These are phyloP conservation scores for Sporobolomyces pararoseus DNA, from an alignment of 768 basidiomycete species.

Conservation along the genomic window DNA sequence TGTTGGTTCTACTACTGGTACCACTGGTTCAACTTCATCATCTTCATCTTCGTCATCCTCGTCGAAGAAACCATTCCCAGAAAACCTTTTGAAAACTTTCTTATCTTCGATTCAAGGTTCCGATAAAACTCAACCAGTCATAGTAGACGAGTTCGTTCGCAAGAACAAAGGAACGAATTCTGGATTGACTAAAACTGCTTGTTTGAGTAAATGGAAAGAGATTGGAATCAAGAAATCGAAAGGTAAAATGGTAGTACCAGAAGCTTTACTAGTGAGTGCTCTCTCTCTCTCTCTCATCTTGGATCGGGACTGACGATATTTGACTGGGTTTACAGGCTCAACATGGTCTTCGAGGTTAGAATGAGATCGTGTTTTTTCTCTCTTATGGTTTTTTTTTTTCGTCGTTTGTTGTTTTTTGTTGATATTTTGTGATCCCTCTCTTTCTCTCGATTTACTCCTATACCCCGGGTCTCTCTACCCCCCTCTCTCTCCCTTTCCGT, in stretches of 20 bases:
- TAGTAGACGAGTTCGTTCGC: conserved; percentile 13
- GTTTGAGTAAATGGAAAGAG: conserved; percentile 11
- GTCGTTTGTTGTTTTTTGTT: background rate
- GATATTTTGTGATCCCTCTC: conserved; percentile 1
- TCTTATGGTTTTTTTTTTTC: too few species aligned
- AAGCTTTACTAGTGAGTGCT: conserved; percentile 11
- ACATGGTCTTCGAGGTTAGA: background rate
- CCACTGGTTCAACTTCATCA: background rate
- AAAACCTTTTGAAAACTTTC: background rate
- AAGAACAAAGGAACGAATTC: background rate
- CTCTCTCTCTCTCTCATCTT: background rate
- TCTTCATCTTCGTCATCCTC: background rate
- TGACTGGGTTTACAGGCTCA: background rate
- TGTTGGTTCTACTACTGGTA: too few species aligned
- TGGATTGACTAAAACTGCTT: conserved; percentile 2
- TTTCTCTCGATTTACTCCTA: background rate
- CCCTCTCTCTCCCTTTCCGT: too few species aligned
- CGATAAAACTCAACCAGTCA: background rate
- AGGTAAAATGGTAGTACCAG: background rate
- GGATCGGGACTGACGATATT: background rate
- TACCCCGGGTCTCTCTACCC: background rate
- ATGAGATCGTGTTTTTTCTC: too few species aligned
- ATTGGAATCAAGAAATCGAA: conserved; percentile 19
- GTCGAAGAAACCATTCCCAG: conserved; percentile 16
- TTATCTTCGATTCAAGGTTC: conserved; percentile 10